These are phyloP conservation scores for Lachnum nothofagi DNA, from an alignment of 2,329 filamentous ascomycete species.

Conservation along the genomic window DNA sequence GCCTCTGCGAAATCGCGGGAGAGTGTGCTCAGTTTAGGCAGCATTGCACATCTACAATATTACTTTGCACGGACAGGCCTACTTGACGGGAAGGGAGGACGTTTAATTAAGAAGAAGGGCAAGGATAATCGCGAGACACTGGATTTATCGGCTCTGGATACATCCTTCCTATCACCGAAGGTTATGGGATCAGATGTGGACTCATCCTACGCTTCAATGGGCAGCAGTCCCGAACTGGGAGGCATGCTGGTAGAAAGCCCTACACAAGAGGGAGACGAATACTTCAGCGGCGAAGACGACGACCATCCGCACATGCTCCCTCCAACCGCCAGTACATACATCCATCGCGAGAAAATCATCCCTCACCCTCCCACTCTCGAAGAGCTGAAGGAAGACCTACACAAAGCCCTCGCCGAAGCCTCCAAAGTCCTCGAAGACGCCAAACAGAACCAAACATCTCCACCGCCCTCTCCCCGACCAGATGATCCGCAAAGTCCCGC, in stretches of 20 bases:
- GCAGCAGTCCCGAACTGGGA: conserved; percentile 52
- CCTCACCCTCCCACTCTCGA: conserved; percentile 78
- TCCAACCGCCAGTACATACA: conserved; percentile 96
- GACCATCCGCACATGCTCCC: conserved; percentile 77
- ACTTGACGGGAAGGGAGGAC: conserved; percentile 86
- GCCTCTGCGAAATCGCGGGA: conserved; percentile 85
- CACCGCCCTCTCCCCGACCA: conserved; percentile 10
- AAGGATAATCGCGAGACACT: conserved; percentile 48
- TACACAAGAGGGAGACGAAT: conserved; percentile 42
- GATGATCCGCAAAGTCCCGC: conserved; percentile 20
- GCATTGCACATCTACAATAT: conserved; percentile 95
- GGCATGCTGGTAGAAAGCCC: conserved; percentile 36
- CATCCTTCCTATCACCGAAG: conserved; percentile 38
- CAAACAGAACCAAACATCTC: conserved; percentile 31
- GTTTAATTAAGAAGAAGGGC: conserved; percentile 69
- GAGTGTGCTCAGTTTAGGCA: conserved; percentile 92
- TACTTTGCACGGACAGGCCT: conserved; percentile 95
- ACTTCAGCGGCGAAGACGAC: conserved; percentile 49
- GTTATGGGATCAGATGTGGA: conserved; percentile 48
- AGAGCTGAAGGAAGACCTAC: conserved; percentile 67
- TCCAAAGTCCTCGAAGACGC: conserved; percentile 61
- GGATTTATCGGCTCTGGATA: conserved; percentile 52
- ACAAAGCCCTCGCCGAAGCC: conserved; percentile 64
- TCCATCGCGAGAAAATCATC: conserved; percentile 73
- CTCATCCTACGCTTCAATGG: conserved; percentile 56